phyloP scores from a whole-genome alignment of 768 basidiomycete species.

The Lactarius hatsudake region DNA sequence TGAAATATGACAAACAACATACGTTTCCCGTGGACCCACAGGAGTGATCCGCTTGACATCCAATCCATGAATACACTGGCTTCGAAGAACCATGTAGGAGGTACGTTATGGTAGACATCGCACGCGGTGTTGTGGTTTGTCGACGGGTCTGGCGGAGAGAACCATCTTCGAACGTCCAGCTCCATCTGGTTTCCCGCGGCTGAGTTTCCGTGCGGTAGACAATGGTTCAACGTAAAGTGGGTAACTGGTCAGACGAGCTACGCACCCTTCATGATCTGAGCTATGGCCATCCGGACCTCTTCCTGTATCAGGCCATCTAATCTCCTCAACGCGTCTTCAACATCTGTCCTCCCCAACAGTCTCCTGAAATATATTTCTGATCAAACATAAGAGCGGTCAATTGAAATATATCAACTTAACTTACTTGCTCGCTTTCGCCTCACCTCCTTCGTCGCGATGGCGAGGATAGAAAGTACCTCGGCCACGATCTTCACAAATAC shows the following conservation, averaged over 20 bases:
- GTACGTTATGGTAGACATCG: too few species aligned
- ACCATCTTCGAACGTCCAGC: too few species aligned
- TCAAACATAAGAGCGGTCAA: background rate
- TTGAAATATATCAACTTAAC: background rate
- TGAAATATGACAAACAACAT: too few species aligned
- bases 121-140: too few species aligned
- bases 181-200: too few species aligned
- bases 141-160: too few species aligned
- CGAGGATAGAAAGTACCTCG: slow-evolving; percentile 5
- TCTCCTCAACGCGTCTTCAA: background rate
- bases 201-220: too few species aligned
- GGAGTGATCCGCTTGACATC: too few species aligned
- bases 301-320: background rate
- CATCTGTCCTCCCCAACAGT: background rate
- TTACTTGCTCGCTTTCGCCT: background rate
- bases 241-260: background rate
- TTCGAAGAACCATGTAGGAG: too few species aligned
- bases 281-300: background rate
- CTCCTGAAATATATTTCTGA: slow-evolving; percentile 1
- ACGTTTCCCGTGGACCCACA: too few species aligned
- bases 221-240: background rate
- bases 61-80: too few species aligned
- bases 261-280: background rate
- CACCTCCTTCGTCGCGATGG: slow-evolving; percentile 8
- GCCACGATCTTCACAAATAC: background rate